A percentile compares a stretch with the other conserved stretches of the same genome.
Evolutionary conservation across 306 rosid genomes (phyloP).

Genomic region (Neltuma alba): DNA sequence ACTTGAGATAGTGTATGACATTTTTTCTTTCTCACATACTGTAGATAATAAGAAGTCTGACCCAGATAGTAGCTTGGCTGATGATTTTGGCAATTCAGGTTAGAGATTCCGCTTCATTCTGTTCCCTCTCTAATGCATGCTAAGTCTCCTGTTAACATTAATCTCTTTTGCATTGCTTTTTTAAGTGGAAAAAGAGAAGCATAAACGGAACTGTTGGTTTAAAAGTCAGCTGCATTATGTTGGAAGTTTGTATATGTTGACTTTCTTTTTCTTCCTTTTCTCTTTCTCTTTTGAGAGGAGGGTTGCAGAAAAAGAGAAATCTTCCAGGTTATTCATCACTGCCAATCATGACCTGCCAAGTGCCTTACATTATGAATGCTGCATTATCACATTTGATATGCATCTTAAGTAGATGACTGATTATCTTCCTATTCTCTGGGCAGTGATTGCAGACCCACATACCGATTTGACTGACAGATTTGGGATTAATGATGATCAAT

Average conservation of each 20-base stretch:
- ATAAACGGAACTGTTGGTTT: neutral
- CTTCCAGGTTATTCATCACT: slow-evolving; percentile 22
- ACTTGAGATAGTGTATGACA: slow-evolving; percentile 27
- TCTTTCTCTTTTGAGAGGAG: neutral
- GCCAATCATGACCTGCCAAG: slow-evolving; percentile 17
- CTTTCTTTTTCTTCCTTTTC: neutral
- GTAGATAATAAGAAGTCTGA: slow-evolving; percentile 77
- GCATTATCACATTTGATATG: slow-evolving; percentile 33
- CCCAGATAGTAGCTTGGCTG: slow-evolving; percentile 57
- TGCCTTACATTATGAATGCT: slow-evolving; percentile 3
- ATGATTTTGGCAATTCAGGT: slow-evolving; percentile 70
- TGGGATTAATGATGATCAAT: slow-evolving; percentile 47
- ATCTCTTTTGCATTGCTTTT: slow-evolving; percentile 21
- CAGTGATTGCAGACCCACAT: slow-evolving; percentile 54
- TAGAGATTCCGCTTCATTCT: slow-evolving; percentile 35
- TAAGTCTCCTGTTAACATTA: slow-evolving; percentile 21
- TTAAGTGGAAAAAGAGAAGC: neutral
- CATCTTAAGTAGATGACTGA: slow-evolving; percentile 24
- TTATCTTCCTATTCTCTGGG: slow-evolving; percentile 19
- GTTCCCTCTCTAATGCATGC: slow-evolving; percentile 31
- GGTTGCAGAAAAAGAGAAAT: slow-evolving; percentile 8
- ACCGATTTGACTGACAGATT: slow-evolving; percentile 55
- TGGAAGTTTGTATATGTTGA: slow-evolving; percentile 17
- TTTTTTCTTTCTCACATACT: slow-evolving; percentile 37
- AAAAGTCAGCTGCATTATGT: slow-evolving; percentile 30